Conservation (phyloP, 371 early-diverging fungal species). For the Apophysomyces sp. region DNA sequence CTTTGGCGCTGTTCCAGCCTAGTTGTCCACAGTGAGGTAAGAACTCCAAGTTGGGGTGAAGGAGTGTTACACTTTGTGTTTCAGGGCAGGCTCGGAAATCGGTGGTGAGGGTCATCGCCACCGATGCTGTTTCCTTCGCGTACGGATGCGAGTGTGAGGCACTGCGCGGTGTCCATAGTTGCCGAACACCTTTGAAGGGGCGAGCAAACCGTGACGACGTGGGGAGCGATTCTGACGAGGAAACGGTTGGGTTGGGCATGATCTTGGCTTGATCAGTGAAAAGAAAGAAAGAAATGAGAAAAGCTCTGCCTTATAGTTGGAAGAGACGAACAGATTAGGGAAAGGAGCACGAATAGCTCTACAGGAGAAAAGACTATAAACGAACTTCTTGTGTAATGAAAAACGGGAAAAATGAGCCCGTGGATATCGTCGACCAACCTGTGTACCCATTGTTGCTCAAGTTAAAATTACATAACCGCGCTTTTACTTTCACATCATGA, state of each 20-base stretch:
- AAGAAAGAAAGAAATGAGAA: not conserved
- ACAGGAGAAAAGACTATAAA: not conserved
- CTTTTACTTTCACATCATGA: not conserved
- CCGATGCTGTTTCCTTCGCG: not conserved
- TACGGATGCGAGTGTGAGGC: not conserved
- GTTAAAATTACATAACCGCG: not conserved
- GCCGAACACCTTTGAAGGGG: not conserved
- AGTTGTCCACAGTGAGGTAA: constrained; percentile 13
- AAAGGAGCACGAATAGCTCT: not conserved
- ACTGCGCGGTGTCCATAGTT: not conserved
- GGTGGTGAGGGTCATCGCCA: constrained; percentile 31
- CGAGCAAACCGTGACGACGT: not conserved
- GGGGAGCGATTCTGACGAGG: constrained; percentile 1
- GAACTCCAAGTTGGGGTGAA: constrained; percentile 14
- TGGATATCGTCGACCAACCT: not conserved
- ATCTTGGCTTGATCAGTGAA: not conserved
- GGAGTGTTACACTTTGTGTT: constrained; percentile 13
- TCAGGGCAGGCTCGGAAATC: constrained; percentile 10
- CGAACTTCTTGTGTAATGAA: constrained; percentile 3
- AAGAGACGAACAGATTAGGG: not conserved
- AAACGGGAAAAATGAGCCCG: constrained; percentile 3
- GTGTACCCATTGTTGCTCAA: constrained; percentile 1
- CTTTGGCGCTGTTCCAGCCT: constrained; percentile 12
- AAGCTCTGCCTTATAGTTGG: constrained; percentile 3
- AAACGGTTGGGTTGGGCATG: not conserved